Evolutionary conservation across 2,329 filamentous ascomycete species (phyloP).

Genomic region (Neofusicoccum sp.): DNA sequence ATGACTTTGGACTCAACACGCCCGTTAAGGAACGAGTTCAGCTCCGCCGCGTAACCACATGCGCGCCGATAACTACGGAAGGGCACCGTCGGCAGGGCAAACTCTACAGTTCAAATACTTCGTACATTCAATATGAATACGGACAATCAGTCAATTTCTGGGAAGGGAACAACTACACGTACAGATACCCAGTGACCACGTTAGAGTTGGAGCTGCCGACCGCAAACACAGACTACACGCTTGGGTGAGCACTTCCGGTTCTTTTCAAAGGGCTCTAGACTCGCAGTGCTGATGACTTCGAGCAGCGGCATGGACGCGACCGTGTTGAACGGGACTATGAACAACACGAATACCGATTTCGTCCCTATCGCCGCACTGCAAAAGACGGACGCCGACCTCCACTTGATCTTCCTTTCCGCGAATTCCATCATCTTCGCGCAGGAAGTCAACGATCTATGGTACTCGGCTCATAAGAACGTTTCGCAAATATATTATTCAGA

Average conservation of each 20-base stretch:
- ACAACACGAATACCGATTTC: not conserved
- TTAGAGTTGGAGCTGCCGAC: not conserved
- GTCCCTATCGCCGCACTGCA: slow-evolving; percentile 32
- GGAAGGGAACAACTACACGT: not conserved
- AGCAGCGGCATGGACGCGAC: not conserved
- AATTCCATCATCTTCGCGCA: slow-evolving; percentile 31
- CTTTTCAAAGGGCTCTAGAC: too few species aligned
- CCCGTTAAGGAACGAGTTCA: slow-evolving; percentile 22
- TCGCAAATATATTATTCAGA: not conserved
- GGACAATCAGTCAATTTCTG: not conserved
- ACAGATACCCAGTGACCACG: not conserved
- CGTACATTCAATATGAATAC: not conserved
- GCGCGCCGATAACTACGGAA: not conserved
- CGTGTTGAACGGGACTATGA: slow-evolving; percentile 1
- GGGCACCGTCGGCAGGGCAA: not conserved
- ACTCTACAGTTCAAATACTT: not conserved
- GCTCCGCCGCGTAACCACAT: not conserved
- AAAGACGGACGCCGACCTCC: slow-evolving; percentile 34
- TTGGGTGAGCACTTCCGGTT: not conserved
- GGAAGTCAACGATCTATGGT: slow-evolving; percentile 36
- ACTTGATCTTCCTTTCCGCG: slow-evolving; percentile 34
- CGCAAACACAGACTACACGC: not conserved
- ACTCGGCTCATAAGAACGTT: slow-evolving; percentile 27
- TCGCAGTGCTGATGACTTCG: not conserved
- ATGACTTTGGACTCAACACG: slow-evolving; percentile 29